Evolutionary conservation across 2,329 filamentous ascomycete genomes (phyloP).

Genomic region (Thielaviopsis euricoi): DNA sequence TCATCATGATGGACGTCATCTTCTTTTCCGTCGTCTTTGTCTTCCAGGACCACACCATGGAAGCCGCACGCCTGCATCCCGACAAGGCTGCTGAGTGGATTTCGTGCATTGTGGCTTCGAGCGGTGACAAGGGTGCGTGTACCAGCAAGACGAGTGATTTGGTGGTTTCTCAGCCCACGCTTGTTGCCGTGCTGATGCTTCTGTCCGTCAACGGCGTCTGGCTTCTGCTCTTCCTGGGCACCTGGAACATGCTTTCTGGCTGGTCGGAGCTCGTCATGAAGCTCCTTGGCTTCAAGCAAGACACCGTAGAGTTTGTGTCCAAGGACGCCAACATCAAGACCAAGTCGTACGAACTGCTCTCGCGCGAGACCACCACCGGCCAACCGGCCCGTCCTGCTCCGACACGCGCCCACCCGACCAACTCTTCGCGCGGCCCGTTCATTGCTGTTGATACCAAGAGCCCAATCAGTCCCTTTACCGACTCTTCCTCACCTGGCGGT

Average conservation of each 20-base stretch:
- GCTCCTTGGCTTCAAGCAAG: conserved; percentile 35
- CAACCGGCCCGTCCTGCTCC: conserved; percentile 29
- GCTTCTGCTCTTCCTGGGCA: conserved; percentile 64
- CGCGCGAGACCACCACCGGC: conserved; percentile 35
- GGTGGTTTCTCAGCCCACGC: conserved; percentile 58
- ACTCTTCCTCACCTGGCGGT: background rate
- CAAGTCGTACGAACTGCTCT: conserved; percentile 70
- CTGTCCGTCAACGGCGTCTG: conserved; percentile 77
- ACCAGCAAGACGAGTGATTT: conserved; percentile 40
- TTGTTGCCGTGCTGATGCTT: conserved; percentile 68
- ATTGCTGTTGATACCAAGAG: background rate
- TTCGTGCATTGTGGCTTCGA: conserved; percentile 43
- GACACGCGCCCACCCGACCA: conserved; percentile 9
- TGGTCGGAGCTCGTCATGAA: conserved; percentile 54
- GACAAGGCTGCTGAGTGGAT: conserved; percentile 48
- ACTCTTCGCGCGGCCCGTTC: background rate
- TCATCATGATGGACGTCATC: conserved; percentile 81
- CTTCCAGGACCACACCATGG: conserved; percentile 60
- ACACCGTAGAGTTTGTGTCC: conserved; percentile 61
- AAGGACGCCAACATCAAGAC: conserved; percentile 59
- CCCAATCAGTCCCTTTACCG: conserved; percentile 1
- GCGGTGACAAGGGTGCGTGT: conserved; percentile 51
- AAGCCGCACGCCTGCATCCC: conserved; percentile 37
- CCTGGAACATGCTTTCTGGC: conserved; percentile 68
- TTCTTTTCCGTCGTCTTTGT: conserved; percentile 91